Evolutionary conservation across 1,284 basidiomycete genomes (phyloP).

Genomic region (Ganoderma lingzhi): DNA sequence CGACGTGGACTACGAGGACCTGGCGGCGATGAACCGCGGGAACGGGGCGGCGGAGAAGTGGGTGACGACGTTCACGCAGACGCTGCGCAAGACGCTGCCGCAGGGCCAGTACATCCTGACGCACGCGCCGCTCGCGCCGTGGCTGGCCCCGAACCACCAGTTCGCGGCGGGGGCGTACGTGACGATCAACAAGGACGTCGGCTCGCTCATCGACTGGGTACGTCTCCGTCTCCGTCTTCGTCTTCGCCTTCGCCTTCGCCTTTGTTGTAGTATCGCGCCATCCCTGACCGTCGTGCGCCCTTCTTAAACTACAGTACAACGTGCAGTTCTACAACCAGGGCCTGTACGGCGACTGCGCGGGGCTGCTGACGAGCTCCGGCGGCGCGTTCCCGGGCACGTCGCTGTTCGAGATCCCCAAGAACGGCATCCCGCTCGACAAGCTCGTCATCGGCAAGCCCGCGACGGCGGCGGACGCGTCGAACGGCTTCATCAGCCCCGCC

Average conservation of each 20-base stretch:
- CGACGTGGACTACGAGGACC: constrained; percentile 67
- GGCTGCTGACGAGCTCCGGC: constrained; percentile 52
- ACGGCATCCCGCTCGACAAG: constrained; percentile 57
- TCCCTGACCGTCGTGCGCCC: no score
- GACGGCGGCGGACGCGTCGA: constrained; percentile 52
- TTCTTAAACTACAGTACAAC: no score
- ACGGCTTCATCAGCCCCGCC: constrained; percentile 59
- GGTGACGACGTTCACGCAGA: constrained; percentile 52
- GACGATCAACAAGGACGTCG: constrained; percentile 60
- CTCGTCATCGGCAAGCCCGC: constrained; percentile 68
- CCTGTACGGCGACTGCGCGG: constrained; percentile 55
- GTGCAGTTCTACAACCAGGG: constrained; percentile 66
- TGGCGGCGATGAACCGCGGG: constrained; percentile 51
- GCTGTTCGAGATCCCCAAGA: constrained; percentile 66
- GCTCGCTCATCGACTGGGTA: constrained; percentile 52
- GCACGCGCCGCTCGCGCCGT: constrained; percentile 58
- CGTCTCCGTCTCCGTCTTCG: constrained; percentile 7
- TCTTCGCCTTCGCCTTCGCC: not conserved
- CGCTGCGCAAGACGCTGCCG: constrained; percentile 44
- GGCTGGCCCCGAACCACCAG: constrained; percentile 55
- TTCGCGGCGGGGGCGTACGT: constrained; percentile 71
- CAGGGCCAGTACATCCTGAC: constrained; percentile 45
- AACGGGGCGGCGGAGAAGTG: constrained; percentile 48
- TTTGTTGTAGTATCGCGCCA: no score
- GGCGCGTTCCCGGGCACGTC: constrained; percentile 37